Conservation (phyloP, 2,329 filamentous ascomycete species). For the Xenosphaeropsis pyriputrescens region DNA sequence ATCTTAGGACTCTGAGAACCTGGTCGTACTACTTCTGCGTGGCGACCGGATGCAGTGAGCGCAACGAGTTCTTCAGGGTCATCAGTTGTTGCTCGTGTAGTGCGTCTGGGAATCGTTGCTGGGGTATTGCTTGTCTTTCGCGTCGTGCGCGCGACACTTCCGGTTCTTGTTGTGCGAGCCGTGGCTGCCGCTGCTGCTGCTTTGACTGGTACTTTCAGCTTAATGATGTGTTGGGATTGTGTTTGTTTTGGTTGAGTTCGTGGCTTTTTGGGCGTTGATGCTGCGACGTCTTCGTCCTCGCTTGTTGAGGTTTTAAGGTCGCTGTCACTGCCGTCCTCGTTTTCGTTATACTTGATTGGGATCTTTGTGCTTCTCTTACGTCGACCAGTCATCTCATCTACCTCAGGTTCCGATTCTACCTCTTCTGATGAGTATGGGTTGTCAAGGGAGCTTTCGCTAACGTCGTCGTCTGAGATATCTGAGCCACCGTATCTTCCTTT, state of each 20-base stretch:
- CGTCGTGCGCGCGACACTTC: conserved; percentile 10
- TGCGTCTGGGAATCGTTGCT: conserved; percentile 12
- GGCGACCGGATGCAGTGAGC: conserved; percentile 44
- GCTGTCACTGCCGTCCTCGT: conserved; percentile 25
- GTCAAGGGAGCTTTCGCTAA: conserved; percentile 33
- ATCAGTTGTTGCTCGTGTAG: conserved; percentile 23
- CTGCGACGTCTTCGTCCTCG: conserved; percentile 6
- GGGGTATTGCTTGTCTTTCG: conserved; percentile 9
- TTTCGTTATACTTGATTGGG: conserved; percentile 30
- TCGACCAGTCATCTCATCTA: conserved; percentile 31
- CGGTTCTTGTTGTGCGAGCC: conserved; percentile 12
- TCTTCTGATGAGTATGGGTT: conserved; percentile 32
- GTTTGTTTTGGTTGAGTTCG: conserved; percentile 9
- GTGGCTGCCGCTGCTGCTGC: conserved; percentile 6
- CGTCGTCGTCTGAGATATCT: conserved; percentile 46
- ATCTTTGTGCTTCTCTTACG: conserved; percentile 31
- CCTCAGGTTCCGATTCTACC: conserved; percentile 23
- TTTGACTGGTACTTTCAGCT: conserved; percentile 10
- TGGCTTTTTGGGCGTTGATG: conserved; percentile 3
- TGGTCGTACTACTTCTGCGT: conserved; percentile 29
- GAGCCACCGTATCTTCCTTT: conserved; percentile 37
- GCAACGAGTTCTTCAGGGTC: conserved; percentile 41
- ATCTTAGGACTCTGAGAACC: conserved; percentile 40
- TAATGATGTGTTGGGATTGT: conserved; percentile 14
- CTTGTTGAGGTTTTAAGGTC: conserved; percentile 12